A percentile compares a stretch with the other conserved stretches of the same genome.
Conservation (phyloP, 495 filamentous ascomycete genomes). For the Podospora comata region DNA sequence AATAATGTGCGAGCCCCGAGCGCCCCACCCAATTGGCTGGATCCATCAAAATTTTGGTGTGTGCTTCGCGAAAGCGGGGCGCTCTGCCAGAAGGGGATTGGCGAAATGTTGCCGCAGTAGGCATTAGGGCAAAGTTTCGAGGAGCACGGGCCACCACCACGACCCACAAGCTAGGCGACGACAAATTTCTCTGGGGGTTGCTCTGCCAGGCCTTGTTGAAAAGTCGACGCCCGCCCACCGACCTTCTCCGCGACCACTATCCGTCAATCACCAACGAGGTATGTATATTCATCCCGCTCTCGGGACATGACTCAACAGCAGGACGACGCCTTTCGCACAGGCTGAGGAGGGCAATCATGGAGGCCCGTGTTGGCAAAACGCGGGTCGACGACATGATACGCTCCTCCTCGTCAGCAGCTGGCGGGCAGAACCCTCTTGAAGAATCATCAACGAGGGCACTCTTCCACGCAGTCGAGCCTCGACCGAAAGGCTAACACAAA, state of each 20-base stretch:
- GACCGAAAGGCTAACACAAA: conserved; percentile 68
- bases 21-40: conserved; percentile 19
- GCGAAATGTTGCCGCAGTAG: neutral
- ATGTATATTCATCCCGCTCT: conserved; percentile 32
- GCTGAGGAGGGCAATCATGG: conserved; percentile 51
- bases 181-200: conserved; percentile 6
- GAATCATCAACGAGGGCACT: conserved; percentile 66
- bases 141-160: conserved; percentile 30
- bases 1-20: conserved; percentile 28
- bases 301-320: conserved; percentile 34
- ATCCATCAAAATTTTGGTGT: conserved; percentile 10
- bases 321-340: conserved; percentile 45
- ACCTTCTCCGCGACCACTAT: conserved; percentile 20
- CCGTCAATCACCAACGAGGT: conserved; percentile 32
- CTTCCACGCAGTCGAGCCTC: conserved; percentile 75
- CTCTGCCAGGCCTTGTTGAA: conserved; percentile 11
- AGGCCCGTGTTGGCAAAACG: conserved; percentile 4
- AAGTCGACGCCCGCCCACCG: neutral
- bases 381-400: conserved; percentile 54
- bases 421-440: conserved; percentile 85
- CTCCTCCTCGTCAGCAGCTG: conserved; percentile 66
- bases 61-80: conserved; percentile 10
- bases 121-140: conserved; percentile 30
- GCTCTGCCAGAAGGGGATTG: conserved; percentile 6
- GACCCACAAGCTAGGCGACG: conserved; percentile 4